Conservation (phyloP, 73 alveolate genomes). For the Tetrahymena malaccensis region DNA sequence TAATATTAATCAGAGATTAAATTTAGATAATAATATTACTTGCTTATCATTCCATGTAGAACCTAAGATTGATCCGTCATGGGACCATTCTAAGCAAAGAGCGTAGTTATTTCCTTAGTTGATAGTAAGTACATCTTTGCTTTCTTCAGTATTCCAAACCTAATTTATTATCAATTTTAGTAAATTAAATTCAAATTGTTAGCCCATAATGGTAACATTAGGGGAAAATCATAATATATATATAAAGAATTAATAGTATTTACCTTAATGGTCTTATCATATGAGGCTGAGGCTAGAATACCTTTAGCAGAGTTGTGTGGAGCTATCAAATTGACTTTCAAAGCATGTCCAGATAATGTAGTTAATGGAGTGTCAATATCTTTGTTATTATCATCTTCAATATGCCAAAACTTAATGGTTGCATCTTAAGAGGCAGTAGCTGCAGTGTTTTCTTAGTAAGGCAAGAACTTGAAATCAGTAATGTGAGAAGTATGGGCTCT, state of each 20-base stretch:
- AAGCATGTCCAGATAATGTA: conserved; percentile 77
- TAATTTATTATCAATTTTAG: neutral
- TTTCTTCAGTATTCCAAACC: conserved; percentile 88
- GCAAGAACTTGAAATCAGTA: conserved; percentile 88
- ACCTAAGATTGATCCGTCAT: conserved; percentile 78
- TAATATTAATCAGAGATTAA: neutral
- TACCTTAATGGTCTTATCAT: conserved; percentile 67
- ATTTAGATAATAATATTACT: conserved; percentile 29
- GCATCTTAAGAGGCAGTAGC: conserved; percentile 94
- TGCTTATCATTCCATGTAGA: conserved; percentile 74
- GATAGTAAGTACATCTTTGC: conserved; percentile 17
- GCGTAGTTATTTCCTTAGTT: conserved; percentile 38
- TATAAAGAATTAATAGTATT: conserved; percentile 57
- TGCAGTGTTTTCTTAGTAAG: conserved; percentile 75
- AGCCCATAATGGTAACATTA: too few relatives aligned
- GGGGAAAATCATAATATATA: neutral
- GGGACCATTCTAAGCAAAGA: conserved; percentile 79
- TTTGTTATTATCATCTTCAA: conserved; percentile 67
- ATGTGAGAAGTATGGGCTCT: neutral
- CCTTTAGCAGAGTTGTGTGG: conserved; percentile 79
- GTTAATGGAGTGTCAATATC: conserved; percentile 79
- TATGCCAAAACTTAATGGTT: conserved; percentile 77
- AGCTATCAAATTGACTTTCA: conserved; percentile 70
- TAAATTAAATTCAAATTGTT: neutral
- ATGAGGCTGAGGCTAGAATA: conserved; percentile 72